phyloP scores from a whole-genome alignment of 1,284 basidiomycete genomes.

The Rugosomyces carneus region DNA sequence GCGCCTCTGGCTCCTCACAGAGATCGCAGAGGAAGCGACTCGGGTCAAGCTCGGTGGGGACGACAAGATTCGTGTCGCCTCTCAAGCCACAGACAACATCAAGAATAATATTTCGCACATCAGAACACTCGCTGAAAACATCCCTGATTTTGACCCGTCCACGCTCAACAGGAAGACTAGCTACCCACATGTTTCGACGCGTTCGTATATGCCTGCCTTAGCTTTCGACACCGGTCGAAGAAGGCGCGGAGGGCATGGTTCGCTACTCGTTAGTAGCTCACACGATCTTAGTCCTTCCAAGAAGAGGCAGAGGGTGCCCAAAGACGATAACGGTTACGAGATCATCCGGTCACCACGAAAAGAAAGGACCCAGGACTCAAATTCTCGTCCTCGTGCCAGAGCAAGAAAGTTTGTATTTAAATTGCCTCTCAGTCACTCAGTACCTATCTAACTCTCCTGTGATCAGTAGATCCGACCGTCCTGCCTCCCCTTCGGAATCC shows the following conservation, averaged over 20 bases:
- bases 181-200: conserved; percentile 67
- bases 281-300: conserved; percentile 52
- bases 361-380: conserved; percentile 36
- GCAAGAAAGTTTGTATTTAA: conserved; percentile 49
- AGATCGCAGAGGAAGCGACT: conserved; percentile 90
- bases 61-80: conserved; percentile 98
- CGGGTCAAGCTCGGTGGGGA: conserved; percentile 94
- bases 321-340: conserved; percentile 54
- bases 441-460: conserved; percentile 7
- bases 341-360: conserved; percentile 39
- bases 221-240: conserved; percentile 57
- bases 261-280: conserved; percentile 40
- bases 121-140: conserved; percentile 51
- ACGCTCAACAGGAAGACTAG: conserved; percentile 56
- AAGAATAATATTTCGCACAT: conserved; percentile 70
- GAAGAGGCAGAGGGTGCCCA: conserved; percentile 52
- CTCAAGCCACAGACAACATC: conserved; percentile 89
- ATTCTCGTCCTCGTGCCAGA: conserved; percentile 42
- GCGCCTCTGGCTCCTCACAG: conserved; percentile 81
- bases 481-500: conserved; percentile 66
- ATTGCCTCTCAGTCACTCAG: conserved; percentile 4
- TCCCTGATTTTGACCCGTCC: conserved; percentile 63
- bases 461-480: conserved; percentile 47
- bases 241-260: conserved; percentile 41
- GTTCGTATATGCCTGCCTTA: conserved; percentile 55